phyloP scores from a whole-genome alignment of 768 basidiomycete genomes.

The Pleurotus platypus region DNA sequence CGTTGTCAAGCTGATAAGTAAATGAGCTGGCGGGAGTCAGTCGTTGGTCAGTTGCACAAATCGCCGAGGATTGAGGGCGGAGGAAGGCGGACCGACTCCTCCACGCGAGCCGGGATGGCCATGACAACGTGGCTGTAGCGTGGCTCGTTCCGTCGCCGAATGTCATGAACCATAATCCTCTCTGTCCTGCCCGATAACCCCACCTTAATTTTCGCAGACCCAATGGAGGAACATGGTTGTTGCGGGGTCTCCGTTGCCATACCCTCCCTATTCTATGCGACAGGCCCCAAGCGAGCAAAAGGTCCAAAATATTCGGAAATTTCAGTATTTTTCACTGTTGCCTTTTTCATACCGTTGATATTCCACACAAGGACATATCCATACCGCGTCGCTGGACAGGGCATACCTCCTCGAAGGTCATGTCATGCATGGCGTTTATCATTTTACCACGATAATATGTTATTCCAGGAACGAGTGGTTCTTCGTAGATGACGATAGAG shows the following conservation, averaged over 20 bases:
- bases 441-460: not conserved
- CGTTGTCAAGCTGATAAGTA: conserved; percentile 7
- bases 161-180: not conserved
- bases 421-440: not conserved
- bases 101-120: conserved; percentile 4
- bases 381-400: not conserved
- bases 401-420: not conserved
- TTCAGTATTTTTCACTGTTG: not conserved
- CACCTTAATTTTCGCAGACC: not conserved
- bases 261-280: not conserved
- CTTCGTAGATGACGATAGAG: conserved; percentile 2
- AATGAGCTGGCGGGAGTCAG: not conserved
- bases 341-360: not conserved
- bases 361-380: not conserved
- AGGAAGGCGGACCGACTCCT: not conserved
- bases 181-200: not conserved
- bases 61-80: not conserved
- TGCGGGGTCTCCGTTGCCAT: not conserved
- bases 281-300: not conserved
- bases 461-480: not conserved
- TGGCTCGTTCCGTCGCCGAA: conserved; percentile 3
- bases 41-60: not conserved
- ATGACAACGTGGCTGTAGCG: conserved; percentile 6
- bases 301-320: not conserved
- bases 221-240: not conserved